These are phyloP conservation scores for Blastocystis sp. DNA, from an alignment of 352 stramenopile genomes.

Conservation along the genomic window DNA sequence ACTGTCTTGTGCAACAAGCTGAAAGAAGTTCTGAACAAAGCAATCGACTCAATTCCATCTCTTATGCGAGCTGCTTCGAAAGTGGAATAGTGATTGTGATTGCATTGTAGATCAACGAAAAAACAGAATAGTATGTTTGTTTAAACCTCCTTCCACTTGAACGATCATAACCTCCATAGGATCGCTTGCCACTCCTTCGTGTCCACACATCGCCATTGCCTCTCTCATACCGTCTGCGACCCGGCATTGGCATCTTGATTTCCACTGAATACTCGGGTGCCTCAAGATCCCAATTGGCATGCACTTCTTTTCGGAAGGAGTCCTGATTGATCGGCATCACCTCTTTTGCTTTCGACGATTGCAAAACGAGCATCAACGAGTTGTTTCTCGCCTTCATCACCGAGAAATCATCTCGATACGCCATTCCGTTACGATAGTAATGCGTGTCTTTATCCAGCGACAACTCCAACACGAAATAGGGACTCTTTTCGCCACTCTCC, in stretches of 20 bases:
- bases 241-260: not conserved
- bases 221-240: not conserved
- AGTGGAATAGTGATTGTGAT: not conserved
- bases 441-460: not conserved
- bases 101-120: not conserved
- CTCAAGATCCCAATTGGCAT: not conserved
- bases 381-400: not conserved
- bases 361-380: constrained; percentile 13
- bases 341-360: not conserved
- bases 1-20: not conserved
- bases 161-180: not conserved
- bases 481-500: not conserved
- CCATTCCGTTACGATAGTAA: constrained; percentile 35
- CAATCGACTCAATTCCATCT: not conserved
- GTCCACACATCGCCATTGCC: not conserved
- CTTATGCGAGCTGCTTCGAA: not conserved
- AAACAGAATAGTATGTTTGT: not conserved
- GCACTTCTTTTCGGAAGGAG: not conserved
- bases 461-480: not conserved
- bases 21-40: not conserved
- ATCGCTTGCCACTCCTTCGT: not conserved
- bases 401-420: not conserved
- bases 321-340: not conserved
- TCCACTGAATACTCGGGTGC: not conserved
- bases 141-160: not conserved